Conservation (phyloP, 305 asterid species). For the Nicotiana rustica region DNA sequence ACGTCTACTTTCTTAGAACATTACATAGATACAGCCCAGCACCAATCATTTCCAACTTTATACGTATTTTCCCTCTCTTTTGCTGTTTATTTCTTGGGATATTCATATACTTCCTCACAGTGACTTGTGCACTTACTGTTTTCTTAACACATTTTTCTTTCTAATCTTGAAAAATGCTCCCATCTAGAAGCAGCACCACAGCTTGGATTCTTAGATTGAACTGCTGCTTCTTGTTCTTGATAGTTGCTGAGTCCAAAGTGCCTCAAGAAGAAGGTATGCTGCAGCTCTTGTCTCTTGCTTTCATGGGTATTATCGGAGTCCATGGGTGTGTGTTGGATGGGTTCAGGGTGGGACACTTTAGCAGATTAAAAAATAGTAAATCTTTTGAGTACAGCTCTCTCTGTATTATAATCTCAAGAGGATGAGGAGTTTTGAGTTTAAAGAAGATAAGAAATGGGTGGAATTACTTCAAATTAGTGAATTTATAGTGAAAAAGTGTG, state of each 20-base stretch:
- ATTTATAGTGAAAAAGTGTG: background rate
- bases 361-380: background rate
- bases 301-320: background rate
- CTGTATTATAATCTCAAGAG: background rate
- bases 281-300: slow-evolving; percentile 20
- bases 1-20: background rate
- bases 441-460: slow-evolving; percentile 26
- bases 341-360: background rate
- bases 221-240: slow-evolving; percentile 27
- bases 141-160: background rate
- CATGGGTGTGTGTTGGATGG: background rate
- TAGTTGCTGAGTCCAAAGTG: slow-evolving; percentile 25
- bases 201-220: slow-evolving; percentile 14
- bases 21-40: background rate
- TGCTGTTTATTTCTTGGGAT: background rate
- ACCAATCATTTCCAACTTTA: background rate
- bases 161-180: background rate
- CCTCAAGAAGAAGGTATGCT: slow-evolving; percentile 33
- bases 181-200: background rate
- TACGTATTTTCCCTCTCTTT: background rate
- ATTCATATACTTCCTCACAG: background rate
- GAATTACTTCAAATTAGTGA: slow-evolving; percentile 17
- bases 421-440: background rate
- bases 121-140: background rate
- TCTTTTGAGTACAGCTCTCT: background rate